Evolutionary conservation across 2,329 filamentous ascomycete genomes (phyloP).

Genomic region (Camptophora hylomeconis): DNA sequence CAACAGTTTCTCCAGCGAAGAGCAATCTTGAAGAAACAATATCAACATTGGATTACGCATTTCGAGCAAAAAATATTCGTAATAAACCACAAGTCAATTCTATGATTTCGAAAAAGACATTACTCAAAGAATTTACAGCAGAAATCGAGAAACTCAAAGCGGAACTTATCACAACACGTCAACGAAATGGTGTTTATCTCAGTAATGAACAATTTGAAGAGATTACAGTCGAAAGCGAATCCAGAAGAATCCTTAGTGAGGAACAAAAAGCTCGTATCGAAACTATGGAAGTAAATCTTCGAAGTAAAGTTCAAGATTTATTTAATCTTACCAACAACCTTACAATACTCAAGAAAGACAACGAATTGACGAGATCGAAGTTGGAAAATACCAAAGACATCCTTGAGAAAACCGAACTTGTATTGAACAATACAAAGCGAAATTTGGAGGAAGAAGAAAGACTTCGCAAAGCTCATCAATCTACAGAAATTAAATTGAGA

Average conservation of each 20-base stretch:
- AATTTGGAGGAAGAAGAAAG: conserved; percentile 66
- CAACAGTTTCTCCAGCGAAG: conserved; percentile 86
- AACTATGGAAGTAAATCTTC: conserved; percentile 76
- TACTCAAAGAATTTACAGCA: conserved; percentile 75
- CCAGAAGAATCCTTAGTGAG: conserved; percentile 75
- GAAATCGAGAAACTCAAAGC: conserved; percentile 94
- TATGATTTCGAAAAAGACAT: conserved; percentile 79
- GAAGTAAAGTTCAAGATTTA: conserved; percentile 88
- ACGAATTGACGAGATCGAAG: conserved; percentile 58
- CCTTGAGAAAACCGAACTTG: conserved; percentile 75
- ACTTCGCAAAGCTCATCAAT: conserved; percentile 69
- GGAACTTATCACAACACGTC: conserved; percentile 81
- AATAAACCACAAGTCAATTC: conserved; percentile 96
- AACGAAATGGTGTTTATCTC: conserved; percentile 90
- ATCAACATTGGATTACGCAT: conserved; percentile 93
- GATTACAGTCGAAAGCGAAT: conserved; percentile 84
- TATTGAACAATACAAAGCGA: conserved; percentile 63
- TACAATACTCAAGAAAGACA: conserved; percentile 77
- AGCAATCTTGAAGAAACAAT: conserved; percentile 97
- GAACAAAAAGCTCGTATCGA: conserved; percentile 88
- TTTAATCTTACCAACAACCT: conserved; percentile 78
- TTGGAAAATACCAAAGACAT: conserved; percentile 71
- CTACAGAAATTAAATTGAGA: conserved; percentile 67
- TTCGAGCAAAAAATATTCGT: conserved; percentile 93
- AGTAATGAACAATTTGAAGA: conserved; percentile 82